Conservation (phyloP, 208 protist genomes). For the Leishmania guyanensis region DNA sequence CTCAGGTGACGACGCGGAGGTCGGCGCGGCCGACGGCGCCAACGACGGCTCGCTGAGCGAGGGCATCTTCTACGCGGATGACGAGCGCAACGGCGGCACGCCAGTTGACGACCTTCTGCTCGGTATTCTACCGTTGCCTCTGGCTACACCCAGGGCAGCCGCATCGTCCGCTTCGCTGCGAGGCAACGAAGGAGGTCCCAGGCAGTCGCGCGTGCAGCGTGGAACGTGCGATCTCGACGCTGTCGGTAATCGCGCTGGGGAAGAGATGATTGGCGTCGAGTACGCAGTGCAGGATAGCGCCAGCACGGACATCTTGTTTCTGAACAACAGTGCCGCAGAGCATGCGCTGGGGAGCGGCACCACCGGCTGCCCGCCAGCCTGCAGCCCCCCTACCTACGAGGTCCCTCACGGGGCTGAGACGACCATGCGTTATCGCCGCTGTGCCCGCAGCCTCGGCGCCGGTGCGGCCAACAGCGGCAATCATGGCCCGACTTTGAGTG, state of each 20-base stretch:
- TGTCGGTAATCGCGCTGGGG: neutral
- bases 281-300: constrained; percentile 1
- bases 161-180: neutral
- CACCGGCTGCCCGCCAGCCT: neutral
- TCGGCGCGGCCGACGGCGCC: constrained; percentile 15
- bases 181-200: neutral
- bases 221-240: constrained; percentile 14
- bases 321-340: constrained; percentile 1
- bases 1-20: constrained; percentile 27
- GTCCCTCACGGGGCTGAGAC: neutral
- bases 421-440: constrained; percentile 22
- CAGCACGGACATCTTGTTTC: neutral
- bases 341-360: neutral
- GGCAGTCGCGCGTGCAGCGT: constrained; percentile 5
- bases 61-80: constrained; percentile 68
- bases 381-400: constrained; percentile 17
- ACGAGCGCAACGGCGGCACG: constrained; percentile 20
- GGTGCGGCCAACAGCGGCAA: neutral
- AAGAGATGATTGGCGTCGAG: constrained; percentile 20
- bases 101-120: constrained; percentile 48
- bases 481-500: constrained; percentile 3
- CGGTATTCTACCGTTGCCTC: constrained; percentile 50
- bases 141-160: neutral
- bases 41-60: constrained; percentile 34
- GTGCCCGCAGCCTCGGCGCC: constrained; percentile 22